phyloP scores from a whole-genome alignment of 495 filamentous ascomycete genomes.

The Penicillium crystallinum region DNA sequence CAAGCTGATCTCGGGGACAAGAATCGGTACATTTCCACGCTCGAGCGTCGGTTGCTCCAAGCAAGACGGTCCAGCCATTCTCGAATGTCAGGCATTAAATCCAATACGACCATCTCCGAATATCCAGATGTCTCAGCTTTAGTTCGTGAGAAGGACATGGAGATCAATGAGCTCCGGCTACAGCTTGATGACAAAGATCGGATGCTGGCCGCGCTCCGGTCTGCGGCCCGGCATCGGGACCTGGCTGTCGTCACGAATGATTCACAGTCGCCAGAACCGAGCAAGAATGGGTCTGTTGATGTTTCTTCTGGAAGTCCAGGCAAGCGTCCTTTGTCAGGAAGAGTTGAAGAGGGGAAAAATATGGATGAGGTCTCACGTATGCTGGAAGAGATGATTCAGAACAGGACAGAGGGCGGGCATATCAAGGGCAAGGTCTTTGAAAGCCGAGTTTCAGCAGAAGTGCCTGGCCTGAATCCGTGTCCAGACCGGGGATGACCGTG shows the following conservation, averaged over 20 bases:
- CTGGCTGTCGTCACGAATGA: conserved; percentile 61
- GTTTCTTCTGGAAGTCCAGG: conserved; percentile 24
- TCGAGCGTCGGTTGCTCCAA: conserved; percentile 88
- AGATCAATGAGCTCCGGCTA: conserved; percentile 85
- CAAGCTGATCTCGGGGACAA: conserved; percentile 93
- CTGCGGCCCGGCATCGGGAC: conserved; percentile 79
- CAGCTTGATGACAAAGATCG: conserved; percentile 92
- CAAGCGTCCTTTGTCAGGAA: conserved; percentile 1
- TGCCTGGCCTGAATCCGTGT: conserved; percentile 26
- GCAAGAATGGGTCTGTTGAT: conserved; percentile 29
- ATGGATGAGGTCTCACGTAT: conserved; percentile 86
- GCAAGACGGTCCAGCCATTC: conserved; percentile 87
- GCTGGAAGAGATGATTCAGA: conserved; percentile 91
- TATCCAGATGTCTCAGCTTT: conserved; percentile 61
- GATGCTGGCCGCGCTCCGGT: conserved; percentile 87
- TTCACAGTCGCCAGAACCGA: conserved; percentile 27
- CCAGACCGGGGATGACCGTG: too few relatives aligned
- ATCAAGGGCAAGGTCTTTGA: conserved; percentile 48
- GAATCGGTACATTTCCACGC: conserved; percentile 89
- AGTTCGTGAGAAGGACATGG: conserved; percentile 84
- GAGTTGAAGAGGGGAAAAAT: conserved; percentile 52
- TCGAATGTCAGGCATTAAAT: conserved; percentile 66
- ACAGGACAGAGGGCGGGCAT: conserved; percentile 67
- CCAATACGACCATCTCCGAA: conserved; percentile 54
- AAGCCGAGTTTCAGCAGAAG: conserved; percentile 28